Percentiles rank a stretch among this genome's conserved stretches.
Conservation (phyloP, 176 grass and related monocot genomes). For the Paspalum vaginatum region DNA sequence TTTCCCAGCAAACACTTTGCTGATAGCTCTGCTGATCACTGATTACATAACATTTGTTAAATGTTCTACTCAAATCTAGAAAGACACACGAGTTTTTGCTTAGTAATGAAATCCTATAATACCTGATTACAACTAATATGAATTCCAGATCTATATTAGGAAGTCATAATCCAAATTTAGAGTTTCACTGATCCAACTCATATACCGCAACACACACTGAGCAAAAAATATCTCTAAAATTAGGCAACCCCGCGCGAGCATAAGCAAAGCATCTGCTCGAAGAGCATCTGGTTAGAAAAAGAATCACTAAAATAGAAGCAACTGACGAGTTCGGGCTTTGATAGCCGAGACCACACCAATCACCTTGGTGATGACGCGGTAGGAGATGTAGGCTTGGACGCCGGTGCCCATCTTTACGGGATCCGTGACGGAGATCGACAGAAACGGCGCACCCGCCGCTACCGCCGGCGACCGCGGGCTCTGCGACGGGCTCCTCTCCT, state of each 20-base stretch:
- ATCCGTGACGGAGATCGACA: constrained; percentile 84
- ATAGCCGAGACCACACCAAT: constrained; percentile 21
- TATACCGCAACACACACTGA: constrained; percentile 6
- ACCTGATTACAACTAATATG: background rate
- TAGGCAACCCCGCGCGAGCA: background rate
- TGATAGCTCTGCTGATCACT: constrained; percentile 12
- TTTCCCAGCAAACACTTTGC: background rate
- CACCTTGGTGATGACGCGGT: constrained; percentile 97
- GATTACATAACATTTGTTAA: background rate
- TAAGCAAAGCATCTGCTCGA: background rate
- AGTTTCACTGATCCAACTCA: constrained; percentile 32
- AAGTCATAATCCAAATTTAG: constrained; percentile 29
- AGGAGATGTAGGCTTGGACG: constrained; percentile 98
- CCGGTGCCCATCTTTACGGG: constrained; percentile 96
- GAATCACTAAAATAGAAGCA: constrained; percentile 28
- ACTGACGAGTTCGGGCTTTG: background rate
- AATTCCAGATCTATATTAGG: constrained; percentile 29
- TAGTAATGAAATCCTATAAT: constrained; percentile 25
- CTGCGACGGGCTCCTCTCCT: constrained; percentile 79
- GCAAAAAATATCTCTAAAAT: constrained; percentile 22
- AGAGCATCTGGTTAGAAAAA: background rate
- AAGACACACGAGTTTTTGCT: background rate
- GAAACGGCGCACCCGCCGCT: constrained; percentile 49
- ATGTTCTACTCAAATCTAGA: constrained; percentile 18
- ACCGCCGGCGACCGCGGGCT: constrained; percentile 71